These are phyloP conservation scores for Filobasidium uniguttulatum DNA, from an alignment of 1,284 basidiomycete species.

Conservation along the genomic window DNA sequence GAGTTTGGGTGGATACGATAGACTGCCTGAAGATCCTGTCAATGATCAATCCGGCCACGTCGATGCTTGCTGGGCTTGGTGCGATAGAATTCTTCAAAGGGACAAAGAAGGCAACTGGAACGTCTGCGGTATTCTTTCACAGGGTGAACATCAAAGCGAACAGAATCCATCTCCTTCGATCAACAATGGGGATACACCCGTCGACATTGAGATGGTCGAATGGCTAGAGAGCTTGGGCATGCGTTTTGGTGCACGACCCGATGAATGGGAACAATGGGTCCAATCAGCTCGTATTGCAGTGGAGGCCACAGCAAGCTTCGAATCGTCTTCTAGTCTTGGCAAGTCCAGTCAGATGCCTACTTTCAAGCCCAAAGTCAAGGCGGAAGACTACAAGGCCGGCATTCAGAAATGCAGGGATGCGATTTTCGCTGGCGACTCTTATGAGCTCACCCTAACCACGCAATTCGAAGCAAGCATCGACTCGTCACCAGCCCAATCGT, in stretches of 20 bases:
- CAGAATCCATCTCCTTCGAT: background rate
- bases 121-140: constrained; percentile 32
- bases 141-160: background rate
- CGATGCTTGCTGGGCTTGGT: constrained; percentile 37
- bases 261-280: constrained; percentile 16
- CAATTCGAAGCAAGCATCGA: constrained; percentile 37
- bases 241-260: constrained; percentile 18
- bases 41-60: constrained; percentile 14
- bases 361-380: constrained; percentile 29
- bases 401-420: constrained; percentile 62
- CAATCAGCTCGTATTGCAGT: background rate
- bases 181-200: constrained; percentile 4
- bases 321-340: constrained; percentile 11
- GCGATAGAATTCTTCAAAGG: constrained; percentile 35
- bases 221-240: constrained; percentile 26
- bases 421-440: constrained; percentile 78
- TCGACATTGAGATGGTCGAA: constrained; percentile 19
- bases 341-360: constrained; percentile 20
- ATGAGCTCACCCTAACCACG: constrained; percentile 88
- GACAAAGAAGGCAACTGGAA: constrained; percentile 36
- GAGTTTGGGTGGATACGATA: constrained; percentile 31
- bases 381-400: constrained; percentile 50
- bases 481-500: background rate
- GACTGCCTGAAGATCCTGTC: background rate
- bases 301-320: constrained; percentile 15